A percentile compares a stretch with the other conserved stretches of the same genome.
phyloP scores from a whole-genome alignment of 148 eudicot genomes.

The Fagopyrum tataricum region DNA sequence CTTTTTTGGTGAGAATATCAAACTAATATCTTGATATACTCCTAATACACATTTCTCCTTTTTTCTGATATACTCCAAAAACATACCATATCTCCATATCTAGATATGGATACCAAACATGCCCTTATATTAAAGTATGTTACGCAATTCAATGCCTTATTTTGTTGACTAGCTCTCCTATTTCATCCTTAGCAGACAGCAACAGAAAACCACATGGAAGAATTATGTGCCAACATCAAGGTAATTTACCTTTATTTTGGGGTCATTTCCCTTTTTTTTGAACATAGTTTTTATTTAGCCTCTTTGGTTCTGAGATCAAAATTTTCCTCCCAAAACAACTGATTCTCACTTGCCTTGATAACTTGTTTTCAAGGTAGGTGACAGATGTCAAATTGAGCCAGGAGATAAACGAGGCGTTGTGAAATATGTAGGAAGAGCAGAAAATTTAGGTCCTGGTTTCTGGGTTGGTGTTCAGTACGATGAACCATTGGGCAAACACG shows the following conservation, averaged over 20 bases:
- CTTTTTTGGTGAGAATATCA: too few relatives aligned
- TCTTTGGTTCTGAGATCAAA: background rate
- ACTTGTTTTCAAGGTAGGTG: conserved; percentile 56
- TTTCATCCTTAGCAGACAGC: conserved; percentile 32
- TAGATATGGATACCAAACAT: too few relatives aligned
- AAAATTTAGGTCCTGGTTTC: conserved; percentile 76
- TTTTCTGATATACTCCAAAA: too few relatives aligned
- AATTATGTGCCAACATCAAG: conserved; percentile 66
- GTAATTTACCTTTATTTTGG: conserved; percentile 30
- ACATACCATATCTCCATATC: too few relatives aligned
- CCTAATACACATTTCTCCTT: too few relatives aligned
- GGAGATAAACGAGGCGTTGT: conserved; percentile 91
- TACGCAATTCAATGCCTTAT: background rate
- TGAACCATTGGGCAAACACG: conserved; percentile 95
- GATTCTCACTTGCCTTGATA: background rate
- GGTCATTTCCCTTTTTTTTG: background rate
- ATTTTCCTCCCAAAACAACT: background rate
- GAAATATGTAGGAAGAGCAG: conserved; percentile 83
- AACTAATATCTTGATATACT: too few relatives aligned
- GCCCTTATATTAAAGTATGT: background rate
- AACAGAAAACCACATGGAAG: conserved; percentile 65
- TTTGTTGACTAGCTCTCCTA: background rate
- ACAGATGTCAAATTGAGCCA: conserved; percentile 93
- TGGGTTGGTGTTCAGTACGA: conserved; percentile 96
- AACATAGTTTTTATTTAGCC: background rate